Evolutionary conservation across 148 eudicot genomes (phyloP), one percentile per base, ranked within the genome.

Genomic region (Camellia lanceoleosa): DNA sequence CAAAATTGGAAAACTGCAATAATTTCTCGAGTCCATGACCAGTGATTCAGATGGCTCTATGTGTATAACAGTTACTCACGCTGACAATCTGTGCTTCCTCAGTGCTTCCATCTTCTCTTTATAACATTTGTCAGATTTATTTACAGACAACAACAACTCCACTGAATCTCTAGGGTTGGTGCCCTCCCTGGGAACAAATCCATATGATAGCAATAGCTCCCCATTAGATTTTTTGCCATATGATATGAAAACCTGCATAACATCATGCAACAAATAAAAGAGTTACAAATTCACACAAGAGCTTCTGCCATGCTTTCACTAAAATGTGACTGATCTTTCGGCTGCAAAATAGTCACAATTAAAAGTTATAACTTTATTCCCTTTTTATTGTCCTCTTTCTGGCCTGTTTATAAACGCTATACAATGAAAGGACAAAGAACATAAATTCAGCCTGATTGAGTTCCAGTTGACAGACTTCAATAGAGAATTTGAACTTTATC

Each of bases 181-280:
- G 75, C 99, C 99, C 83, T 96, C 97, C 83, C 91, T 90, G 3
- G 99, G 99, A 79, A 93, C 99, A 88, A 96, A 96, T 82, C 99
- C 99, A 83, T 96, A 96, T 46, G 99, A 96, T 38, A 96, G 91
- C 84, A 96, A 80, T 56, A 96, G 87, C 84, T 96, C 99, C 68
- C 99, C 99, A 81, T 96, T 96, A 38, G 99, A 93, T 83, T 96
- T 96, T 86, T 85, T 93, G 16, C 99, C 99, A 78, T 96, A 96
- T 87, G 99, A 96, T 84, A 96, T 96, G 83, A 89, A 96, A 44
- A 96, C 99, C 99, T 93, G 82, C 82, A 82, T 20, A 46, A 77
- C 70, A 42, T 80, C 44, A 72, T 58, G 61, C 16, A 77, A 72
- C 42, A 20, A 7, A 43, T 51, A 63, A 38, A 54, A 38, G 51